These are phyloP conservation scores for Aureobasidium musti DNA, from an alignment of 2,329 filamentous ascomycete species.

Conservation along the genomic window DNA sequence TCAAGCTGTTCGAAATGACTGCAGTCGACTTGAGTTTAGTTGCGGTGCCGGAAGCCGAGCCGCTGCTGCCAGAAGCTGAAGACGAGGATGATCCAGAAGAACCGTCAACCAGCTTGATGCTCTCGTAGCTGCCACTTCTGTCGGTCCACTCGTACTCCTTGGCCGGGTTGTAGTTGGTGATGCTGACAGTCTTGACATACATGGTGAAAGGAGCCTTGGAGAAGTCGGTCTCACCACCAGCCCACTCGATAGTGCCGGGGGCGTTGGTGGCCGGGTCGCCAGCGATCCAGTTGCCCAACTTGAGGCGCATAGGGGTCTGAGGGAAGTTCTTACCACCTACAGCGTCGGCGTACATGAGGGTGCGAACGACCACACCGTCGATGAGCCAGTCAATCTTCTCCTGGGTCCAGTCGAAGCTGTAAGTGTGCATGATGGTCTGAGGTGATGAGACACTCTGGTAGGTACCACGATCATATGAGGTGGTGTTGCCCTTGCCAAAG, in stretches of 20 bases:
- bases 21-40: constrained; percentile 9
- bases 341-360: constrained; percentile 68
- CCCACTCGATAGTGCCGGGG: constrained; percentile 66
- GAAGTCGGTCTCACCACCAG: constrained; percentile 60
- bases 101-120: constrained; percentile 47
- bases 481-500: constrained; percentile 71
- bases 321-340: constrained; percentile 69
- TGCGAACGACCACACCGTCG: constrained; percentile 67
- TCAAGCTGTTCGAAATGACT: constrained; percentile 8
- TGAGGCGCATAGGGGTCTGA: constrained; percentile 73
- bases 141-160: constrained; percentile 55
- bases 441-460: constrained; percentile 62
- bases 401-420: constrained; percentile 69
- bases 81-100: background rate
- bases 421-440: constrained; percentile 63
- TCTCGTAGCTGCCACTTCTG: constrained; percentile 50
- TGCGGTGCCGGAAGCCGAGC: background rate
- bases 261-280: constrained; percentile 52
- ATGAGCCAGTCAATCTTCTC: constrained; percentile 64
- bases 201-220: constrained; percentile 54
- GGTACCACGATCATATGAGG: constrained; percentile 68
- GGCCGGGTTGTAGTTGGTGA: constrained; percentile 57
- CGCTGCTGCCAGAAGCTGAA: constrained; percentile 12
- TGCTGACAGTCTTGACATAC: constrained; percentile 54
- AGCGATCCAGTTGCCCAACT: constrained; percentile 51